These are phyloP conservation scores for Fraxinus greggii DNA, from an alignment of 305 asterid species.

Conservation along the genomic window DNA sequence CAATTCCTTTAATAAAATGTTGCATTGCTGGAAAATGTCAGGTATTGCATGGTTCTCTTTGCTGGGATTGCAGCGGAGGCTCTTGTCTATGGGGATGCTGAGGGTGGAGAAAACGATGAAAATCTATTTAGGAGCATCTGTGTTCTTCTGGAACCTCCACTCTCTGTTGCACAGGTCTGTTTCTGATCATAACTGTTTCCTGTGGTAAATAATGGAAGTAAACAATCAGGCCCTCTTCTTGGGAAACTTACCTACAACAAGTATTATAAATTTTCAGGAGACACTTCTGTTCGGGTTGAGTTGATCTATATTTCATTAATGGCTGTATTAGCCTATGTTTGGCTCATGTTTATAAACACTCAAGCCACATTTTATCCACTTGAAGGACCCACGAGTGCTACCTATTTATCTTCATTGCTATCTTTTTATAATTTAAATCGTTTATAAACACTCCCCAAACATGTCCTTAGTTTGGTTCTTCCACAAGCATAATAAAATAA, in stretches of 20 bases:
- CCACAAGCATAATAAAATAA: not conserved
- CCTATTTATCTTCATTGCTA: not conserved
- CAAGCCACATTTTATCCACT: not conserved
- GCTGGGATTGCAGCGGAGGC: slow-evolving; percentile 99
- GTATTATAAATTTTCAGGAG: slow-evolving; percentile 6
- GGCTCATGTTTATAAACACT: not conserved
- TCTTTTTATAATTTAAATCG: not conserved
- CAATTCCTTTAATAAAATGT: slow-evolving; percentile 3
- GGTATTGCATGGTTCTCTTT: slow-evolving; percentile 98
- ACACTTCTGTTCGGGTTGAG: not conserved
- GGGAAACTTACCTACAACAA: not conserved
- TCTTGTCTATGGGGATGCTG: slow-evolving; percentile 87
- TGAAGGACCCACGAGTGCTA: not conserved
- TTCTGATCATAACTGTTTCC: slow-evolving; percentile 18
- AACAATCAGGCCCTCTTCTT: not conserved
- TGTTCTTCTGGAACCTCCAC: slow-evolving; percentile 83
- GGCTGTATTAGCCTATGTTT: not conserved
- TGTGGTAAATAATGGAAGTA: not conserved
- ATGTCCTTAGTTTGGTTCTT: not conserved
- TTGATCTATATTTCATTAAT: slow-evolving; percentile 5
- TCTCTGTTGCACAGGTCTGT: slow-evolving; percentile 70
- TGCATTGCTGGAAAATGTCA: slow-evolving; percentile 32
- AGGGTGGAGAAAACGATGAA: slow-evolving; percentile 97
- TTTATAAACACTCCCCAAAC: not conserved
- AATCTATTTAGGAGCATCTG: slow-evolving; percentile 76